These are phyloP conservation scores for Entomortierella chlamydospora DNA, from an alignment of 192 early-diverging fungal species.

Conservation along the genomic window DNA sequence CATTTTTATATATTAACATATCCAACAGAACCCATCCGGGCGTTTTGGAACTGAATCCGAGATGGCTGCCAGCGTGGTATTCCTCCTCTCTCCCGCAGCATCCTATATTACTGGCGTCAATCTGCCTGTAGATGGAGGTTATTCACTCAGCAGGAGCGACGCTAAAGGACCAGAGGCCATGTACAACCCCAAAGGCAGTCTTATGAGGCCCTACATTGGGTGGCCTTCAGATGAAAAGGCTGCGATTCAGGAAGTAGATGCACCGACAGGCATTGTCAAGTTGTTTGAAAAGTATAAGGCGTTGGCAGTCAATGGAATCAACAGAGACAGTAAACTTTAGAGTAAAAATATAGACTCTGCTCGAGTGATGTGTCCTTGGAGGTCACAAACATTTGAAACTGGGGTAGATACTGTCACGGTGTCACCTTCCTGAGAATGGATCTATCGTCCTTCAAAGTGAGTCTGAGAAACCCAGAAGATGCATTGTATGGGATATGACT, in stretches of 20 bases:
- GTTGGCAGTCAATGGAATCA: too few species aligned
- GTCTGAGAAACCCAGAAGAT: too few species aligned
- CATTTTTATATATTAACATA: neutral
- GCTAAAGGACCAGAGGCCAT: constrained; percentile 1
- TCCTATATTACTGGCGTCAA: constrained; percentile 30
- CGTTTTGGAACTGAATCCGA: constrained; percentile 29
- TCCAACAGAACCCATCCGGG: constrained; percentile 25
- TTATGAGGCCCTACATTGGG: constrained; percentile 14
- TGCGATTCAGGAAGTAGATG: neutral
- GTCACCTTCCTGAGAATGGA: too few species aligned
- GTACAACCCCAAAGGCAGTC: constrained; percentile 20
- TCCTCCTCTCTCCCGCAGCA: constrained; percentile 22
- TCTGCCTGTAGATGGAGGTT: constrained; percentile 22
- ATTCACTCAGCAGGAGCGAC: constrained; percentile 15
- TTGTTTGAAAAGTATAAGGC: neutral
- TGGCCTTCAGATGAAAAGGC: neutral
- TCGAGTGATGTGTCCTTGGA: too few species aligned
- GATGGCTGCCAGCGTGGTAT: constrained; percentile 8
- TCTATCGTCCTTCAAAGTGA: too few species aligned
- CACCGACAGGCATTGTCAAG: neutral
- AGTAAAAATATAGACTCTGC: too few species aligned
- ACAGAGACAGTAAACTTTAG: too few species aligned
- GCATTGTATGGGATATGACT: too few species aligned
- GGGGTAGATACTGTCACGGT: too few species aligned
- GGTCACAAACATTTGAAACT: too few species aligned